These are phyloP conservation scores for Gyromitra esculenta DNA, from an alignment of 2,329 filamentous ascomycete genomes.

Conservation along the genomic window DNA sequence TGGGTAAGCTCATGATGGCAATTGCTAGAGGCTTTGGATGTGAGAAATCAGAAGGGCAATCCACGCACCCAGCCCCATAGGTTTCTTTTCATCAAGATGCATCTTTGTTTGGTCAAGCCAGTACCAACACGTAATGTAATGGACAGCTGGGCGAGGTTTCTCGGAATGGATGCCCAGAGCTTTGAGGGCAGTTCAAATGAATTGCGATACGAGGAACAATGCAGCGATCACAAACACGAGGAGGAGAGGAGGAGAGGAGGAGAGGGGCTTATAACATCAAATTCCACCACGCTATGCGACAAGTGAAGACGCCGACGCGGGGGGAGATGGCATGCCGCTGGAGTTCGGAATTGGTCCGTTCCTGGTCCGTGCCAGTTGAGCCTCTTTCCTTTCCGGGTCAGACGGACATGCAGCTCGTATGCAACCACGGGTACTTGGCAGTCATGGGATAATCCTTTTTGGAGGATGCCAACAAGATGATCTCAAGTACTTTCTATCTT, in stretches of 20 bases:
- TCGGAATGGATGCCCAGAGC: neutral
- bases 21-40: neutral
- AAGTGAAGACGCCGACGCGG: neutral
- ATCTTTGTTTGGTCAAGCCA: slow-evolving; percentile 15
- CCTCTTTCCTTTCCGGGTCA: neutral
- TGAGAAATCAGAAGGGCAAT: neutral
- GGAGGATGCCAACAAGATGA: neutral
- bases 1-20: neutral
- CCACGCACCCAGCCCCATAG: slow-evolving; percentile 11
- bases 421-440: neutral
- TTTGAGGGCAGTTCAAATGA: neutral
- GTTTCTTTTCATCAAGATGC: slow-evolving; percentile 7
- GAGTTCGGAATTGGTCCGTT: neutral
- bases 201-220: slow-evolving; percentile 6
- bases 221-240: neutral
- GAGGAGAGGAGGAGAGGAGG: neutral
- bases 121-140: neutral
- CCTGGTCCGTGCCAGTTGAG: neutral
- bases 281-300: neutral
- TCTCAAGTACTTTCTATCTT: neutral
- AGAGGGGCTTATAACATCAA: slow-evolving; percentile 6
- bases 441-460: no score
- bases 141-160: neutral
- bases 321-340: neutral
- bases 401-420: neutral